These are phyloP conservation scores for Agroathelia rolfsii DNA, from an alignment of 1,284 basidiomycete species.

Conservation along the genomic window DNA sequence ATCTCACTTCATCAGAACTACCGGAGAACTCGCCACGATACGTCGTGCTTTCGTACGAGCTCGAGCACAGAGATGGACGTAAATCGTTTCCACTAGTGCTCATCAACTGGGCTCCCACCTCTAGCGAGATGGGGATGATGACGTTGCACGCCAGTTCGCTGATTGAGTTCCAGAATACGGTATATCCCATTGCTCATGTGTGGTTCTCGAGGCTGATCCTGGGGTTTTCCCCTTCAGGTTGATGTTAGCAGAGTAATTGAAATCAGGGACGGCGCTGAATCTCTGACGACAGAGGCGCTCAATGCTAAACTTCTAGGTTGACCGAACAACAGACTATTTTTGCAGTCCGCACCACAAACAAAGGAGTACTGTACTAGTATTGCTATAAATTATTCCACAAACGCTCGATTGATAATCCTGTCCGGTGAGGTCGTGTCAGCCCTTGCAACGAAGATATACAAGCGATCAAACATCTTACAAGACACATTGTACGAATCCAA, in stretches of 20 bases:
- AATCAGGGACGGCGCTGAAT: constrained; percentile 71
- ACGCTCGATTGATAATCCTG: too few relatives aligned
- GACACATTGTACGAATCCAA: constrained; percentile 38
- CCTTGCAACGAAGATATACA: too few relatives aligned
- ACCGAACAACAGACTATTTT: too few relatives aligned
- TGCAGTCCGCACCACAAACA: too few relatives aligned
- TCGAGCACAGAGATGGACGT: constrained; percentile 76
- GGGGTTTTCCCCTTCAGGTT: too few relatives aligned
- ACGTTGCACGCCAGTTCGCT: constrained; percentile 81
- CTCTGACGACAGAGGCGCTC: constrained; percentile 62
- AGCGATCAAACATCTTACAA: background rate
- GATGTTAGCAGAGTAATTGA: constrained; percentile 73
- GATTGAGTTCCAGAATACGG: constrained; percentile 69
- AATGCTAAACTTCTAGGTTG: constrained; percentile 59
- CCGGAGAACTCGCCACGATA: constrained; percentile 88
- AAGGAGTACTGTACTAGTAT: too few relatives aligned
- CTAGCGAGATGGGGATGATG: constrained; percentile 65
- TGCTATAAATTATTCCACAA: too few relatives aligned
- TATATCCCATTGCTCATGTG: too few relatives aligned
- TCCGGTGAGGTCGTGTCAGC: too few relatives aligned
- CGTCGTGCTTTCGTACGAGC: constrained; percentile 76
- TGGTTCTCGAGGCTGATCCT: constrained; percentile 9
- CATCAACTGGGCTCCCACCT: constrained; percentile 77
- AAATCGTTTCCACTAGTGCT: constrained; percentile 78
- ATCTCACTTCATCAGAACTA: constrained; percentile 72